phyloP scores from a whole-genome alignment of 1,139 yeast species.

The Casaregolazyma lundiana region DNA sequence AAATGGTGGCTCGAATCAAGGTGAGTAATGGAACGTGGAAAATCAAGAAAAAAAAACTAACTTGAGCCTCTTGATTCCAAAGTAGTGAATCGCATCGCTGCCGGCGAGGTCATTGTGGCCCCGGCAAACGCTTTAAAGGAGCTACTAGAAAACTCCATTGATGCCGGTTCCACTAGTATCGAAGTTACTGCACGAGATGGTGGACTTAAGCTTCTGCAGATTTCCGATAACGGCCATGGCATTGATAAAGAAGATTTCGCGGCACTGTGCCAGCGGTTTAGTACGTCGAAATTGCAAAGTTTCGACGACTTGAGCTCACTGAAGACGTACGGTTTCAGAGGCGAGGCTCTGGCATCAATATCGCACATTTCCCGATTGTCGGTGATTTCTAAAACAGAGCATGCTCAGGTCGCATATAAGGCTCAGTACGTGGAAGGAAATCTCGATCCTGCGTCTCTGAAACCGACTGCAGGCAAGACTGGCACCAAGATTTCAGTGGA shows the following conservation, averaged over 20 bases:
- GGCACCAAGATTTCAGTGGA: conserved; percentile 88
- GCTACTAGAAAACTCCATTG: conserved; percentile 73
- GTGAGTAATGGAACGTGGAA: conserved; percentile 1
- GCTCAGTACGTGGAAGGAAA: conserved; percentile 64
- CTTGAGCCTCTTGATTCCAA: conserved; percentile 48
- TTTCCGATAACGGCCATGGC: conserved; percentile 77
- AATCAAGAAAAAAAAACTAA: not conserved
- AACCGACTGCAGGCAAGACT: conserved; percentile 77
- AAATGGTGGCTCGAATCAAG: conserved; percentile 12
- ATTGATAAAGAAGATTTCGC: conserved; percentile 53
- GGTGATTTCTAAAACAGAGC: conserved; percentile 67
- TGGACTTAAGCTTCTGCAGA: conserved; percentile 56
- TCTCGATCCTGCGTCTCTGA: conserved; percentile 38
- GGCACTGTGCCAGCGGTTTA: conserved; percentile 57
- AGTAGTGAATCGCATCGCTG: conserved; percentile 90
- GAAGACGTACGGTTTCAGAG: conserved; percentile 70
- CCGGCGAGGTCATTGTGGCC: conserved; percentile 92
- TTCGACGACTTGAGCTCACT: conserved; percentile 50
- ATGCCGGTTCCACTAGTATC: conserved; percentile 65
- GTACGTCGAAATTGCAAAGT: conserved; percentile 61
- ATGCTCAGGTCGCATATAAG: conserved; percentile 58
- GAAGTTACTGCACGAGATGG: conserved; percentile 60
- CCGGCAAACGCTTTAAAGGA: conserved; percentile 86
- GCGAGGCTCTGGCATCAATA: conserved; percentile 74
- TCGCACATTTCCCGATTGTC: conserved; percentile 61